These are phyloP conservation scores for Fusarium gaditjirri DNA, from an alignment of 2,329 filamentous ascomycete species.

Conservation along the genomic window DNA sequence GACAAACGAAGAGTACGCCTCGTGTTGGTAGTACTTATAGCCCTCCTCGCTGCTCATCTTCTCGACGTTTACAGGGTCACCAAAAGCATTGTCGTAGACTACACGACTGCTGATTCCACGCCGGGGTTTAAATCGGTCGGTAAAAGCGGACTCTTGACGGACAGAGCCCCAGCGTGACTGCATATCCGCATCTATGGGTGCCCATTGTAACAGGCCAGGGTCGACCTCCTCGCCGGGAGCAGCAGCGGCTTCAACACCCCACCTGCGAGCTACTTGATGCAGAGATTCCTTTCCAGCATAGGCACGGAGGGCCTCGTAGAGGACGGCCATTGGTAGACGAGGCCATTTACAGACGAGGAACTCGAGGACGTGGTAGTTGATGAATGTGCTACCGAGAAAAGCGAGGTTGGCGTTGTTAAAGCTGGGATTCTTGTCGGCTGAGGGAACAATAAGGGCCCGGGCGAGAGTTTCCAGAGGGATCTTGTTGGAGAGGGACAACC, in stretches of 20 bases:
- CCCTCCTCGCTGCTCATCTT: conserved; percentile 44
- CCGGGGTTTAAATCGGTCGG: conserved; percentile 60
- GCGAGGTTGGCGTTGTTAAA: conserved; percentile 93
- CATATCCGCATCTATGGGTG: conserved; percentile 57
- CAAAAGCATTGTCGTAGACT: conserved; percentile 86
- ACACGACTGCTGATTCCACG: conserved; percentile 80
- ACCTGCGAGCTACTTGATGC: conserved; percentile 78
- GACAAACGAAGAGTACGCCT: conserved; percentile 80
- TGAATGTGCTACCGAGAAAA: conserved; percentile 81
- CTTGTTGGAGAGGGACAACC: conserved; percentile 82
- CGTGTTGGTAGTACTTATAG: conserved; percentile 77
- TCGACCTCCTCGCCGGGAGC: conserved; percentile 92
- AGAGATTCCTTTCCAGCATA: conserved; percentile 83
- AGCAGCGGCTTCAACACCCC: conserved; percentile 91
- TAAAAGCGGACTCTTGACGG: conserved; percentile 60
- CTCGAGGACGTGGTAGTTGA: conserved; percentile 91
- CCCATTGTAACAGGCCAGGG: conserved; percentile 87
- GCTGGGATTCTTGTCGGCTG: conserved; percentile 79
- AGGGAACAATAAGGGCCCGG: conserved; percentile 84
- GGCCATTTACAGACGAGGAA: conserved; percentile 89
- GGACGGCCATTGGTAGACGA: conserved; percentile 86
- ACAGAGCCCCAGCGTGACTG: conserved; percentile 63
- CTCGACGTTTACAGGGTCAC: conserved; percentile 61
- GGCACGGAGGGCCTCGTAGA: conserved; percentile 86
- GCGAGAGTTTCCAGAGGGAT: conserved; percentile 88